phyloP scores from a whole-genome alignment of 257 asterid species.

The Scutellaria baicalensis region DNA sequence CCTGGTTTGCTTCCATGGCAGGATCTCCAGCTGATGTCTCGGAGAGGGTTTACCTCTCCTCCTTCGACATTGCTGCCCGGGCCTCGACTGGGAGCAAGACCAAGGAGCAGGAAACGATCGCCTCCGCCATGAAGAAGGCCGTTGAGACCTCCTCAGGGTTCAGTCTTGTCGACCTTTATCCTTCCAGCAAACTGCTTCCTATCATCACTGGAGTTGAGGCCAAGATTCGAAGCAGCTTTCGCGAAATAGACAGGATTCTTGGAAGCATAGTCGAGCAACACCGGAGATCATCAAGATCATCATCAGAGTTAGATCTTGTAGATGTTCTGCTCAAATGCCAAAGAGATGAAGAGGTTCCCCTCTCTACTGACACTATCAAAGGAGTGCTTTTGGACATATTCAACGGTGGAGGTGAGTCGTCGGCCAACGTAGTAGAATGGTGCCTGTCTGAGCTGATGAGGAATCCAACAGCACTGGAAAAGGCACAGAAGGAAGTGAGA shows the following conservation, averaged over 20 bases:
- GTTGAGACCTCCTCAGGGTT: not conserved
- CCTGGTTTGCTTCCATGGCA: not conserved
- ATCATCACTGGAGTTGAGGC: not conserved
- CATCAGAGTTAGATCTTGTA: not conserved
- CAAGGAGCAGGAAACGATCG: not conserved
- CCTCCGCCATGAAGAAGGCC: not conserved
- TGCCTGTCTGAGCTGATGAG: too few species aligned
- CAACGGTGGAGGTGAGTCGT: too few species aligned
- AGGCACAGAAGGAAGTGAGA: not conserved
- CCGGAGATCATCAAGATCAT: not conserved
- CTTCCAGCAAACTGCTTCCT: not conserved
- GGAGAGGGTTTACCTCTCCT: not conserved
- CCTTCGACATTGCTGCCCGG: not conserved
- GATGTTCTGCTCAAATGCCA: not conserved
- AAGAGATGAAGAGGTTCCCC: not conserved
- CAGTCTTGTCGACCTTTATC: not conserved
- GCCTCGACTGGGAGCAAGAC: not conserved
- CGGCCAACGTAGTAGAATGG: too few species aligned
- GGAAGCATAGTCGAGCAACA: not conserved
- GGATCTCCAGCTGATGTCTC: not conserved
- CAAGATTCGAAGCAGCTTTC: not conserved
- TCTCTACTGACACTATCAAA: not conserved
- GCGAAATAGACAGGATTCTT: not conserved
- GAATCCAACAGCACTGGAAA: too few species aligned
- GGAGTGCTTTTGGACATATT: not conserved